Evolutionary conservation across 257 asterid genomes (phyloP), one percentile per base, ranked within the genome.

Genomic region (Catharanthus roseus): DNA sequence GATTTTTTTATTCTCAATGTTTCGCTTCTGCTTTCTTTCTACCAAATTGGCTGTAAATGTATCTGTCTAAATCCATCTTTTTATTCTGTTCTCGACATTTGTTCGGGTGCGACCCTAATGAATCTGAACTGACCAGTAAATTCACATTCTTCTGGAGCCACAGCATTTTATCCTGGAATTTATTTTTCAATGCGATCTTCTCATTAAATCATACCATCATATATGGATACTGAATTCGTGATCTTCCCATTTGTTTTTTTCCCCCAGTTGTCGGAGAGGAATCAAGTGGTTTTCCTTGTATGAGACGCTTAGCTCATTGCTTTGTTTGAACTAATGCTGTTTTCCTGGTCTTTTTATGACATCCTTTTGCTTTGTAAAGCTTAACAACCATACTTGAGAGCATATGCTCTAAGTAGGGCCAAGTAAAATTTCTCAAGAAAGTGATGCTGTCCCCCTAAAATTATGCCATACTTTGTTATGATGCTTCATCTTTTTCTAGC

Each of bases 301-400:
- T 68, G 61, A 29, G 72, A 28, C n/a, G 54, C 34, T 39, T 39
- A 12, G 54, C 61, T 67, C 45, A 68, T 9, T n/a, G 33, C 67
- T 19, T 6, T 13, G 21, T n/a, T 2, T 10, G 26, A 21, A n/a
- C n/a, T n/a, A n/a, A 38, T 55, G 28, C 76, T 31, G 53, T 72
- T 65, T 63, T 36, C 18, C 49, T 23, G 31, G 1, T 28, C 47
- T n/a, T 72, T 34, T 63, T 47, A 44, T 5, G 62, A 71, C 49
- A 12, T 49, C 33, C 8, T 50, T 34, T 63, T 47, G 56, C 5
- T 49, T 49, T 26, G 29, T 5, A 61, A 47, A 60, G 68, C 61
- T 44, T 60, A 53, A 38, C 60, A 60, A 23, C 6, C 34, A 71
- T 71, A 23, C 34, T 29, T 8, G 73, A 18, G 69, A 50, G 49